Conservation (phyloP, 371 early-diverging fungal species). For the Dinochytrium kinnereticum region DNA sequence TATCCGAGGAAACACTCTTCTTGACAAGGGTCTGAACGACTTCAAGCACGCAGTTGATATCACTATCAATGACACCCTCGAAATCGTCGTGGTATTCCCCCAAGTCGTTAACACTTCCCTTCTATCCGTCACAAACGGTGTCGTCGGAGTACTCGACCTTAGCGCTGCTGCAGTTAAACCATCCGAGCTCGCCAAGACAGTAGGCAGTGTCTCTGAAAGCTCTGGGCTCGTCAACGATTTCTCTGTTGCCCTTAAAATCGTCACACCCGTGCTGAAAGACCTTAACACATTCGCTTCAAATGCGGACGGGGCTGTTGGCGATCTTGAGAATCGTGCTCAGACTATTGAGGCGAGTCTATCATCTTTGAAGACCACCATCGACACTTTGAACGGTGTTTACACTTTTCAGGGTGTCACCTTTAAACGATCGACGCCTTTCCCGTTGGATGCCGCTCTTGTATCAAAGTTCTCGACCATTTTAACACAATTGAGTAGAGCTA, state of each 20-base stretch:
- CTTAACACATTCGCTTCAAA: neutral
- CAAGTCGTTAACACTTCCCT: neutral
- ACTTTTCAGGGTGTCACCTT: neutral
- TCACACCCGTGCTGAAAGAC: neutral
- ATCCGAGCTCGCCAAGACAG: neutral
- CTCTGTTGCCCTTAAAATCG: neutral
- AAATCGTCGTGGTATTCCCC: constrained; percentile 1
- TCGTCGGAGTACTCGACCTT: neutral
- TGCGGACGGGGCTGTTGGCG: neutral
- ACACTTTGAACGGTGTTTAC: neutral
- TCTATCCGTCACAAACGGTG: neutral
- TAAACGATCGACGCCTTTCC: neutral
- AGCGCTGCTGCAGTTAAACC: neutral
- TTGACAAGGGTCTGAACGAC: neutral
- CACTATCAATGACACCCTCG: constrained; percentile 8
- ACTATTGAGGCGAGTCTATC: neutral
- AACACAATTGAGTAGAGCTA: neutral
- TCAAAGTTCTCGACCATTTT: neutral
- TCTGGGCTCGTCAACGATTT: neutral
- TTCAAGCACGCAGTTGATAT: neutral
- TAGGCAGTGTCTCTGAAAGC: constrained; percentile 6
- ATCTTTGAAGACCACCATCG: neutral
- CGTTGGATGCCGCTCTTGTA: neutral
- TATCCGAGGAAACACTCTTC: constrained; percentile 4
- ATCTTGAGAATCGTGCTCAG: neutral